Evolutionary conservation across 108 stramenopile genomes (phyloP), one percentile per base, ranked within the genome.

Genomic region (Hondaea fermentalgiana): DNA sequence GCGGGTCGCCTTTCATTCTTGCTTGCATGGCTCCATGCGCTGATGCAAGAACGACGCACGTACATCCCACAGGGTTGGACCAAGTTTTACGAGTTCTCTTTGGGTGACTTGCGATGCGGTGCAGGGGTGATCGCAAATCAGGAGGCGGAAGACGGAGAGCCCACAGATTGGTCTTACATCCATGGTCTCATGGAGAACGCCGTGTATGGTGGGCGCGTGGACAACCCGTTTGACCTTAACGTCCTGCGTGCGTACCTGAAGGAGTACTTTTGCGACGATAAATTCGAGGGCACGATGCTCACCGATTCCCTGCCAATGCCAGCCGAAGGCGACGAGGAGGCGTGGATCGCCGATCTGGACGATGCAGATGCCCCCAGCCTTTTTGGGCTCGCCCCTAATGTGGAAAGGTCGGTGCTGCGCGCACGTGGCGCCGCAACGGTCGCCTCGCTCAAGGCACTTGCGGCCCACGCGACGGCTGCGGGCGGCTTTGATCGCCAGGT

Each of bases 31-130:
- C 92, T 95, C 60, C 94, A 95, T 57, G 93, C 91, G 0, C 35
- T 95, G n/a, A 76, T 94, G 17, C 94, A 95, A 87, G 94, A 95
- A 91, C 91, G 94, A 4, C 47, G 92, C 12, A 93, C 87, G 14
- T 95, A 92, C 89, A 91, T 93, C 44, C 94, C 94, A 10, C 94
- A 95, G 76, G 94, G 94, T 23, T 95, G 94, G 94, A 95, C 94
- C 42, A 95, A 95, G 53, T 87, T 89, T 19, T 95, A 95, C 87
- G 94, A 95, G 72, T 95, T 95, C 58, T 92, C 91, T 19, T 49
- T 90, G 4, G 94, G 93, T 4, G 94, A 95, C 72, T 59, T 94
- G n/a, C 59, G 93, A 29, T 94, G 93, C 4, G 94, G 93, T 2
- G 90, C 89, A 3, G 89, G 90, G 58, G 91, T 93, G 0, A 88